Percentiles rank a stretch among this genome's conserved stretches.
phyloP scores from a whole-genome alignment of 2,329 filamentous ascomycete species.

The Aaosphaeria arxii region DNA sequence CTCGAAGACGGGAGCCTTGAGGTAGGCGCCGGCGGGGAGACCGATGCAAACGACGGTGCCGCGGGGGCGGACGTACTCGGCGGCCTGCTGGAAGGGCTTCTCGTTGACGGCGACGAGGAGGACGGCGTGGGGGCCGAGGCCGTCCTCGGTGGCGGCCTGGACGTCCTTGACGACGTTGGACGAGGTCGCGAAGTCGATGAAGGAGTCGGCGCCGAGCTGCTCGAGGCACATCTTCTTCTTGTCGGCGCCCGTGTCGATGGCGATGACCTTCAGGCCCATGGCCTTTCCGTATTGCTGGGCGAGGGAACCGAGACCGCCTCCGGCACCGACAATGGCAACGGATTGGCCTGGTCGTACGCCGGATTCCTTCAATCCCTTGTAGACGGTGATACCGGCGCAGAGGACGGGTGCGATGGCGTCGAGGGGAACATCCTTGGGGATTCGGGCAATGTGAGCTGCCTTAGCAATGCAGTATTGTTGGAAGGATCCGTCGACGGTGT shows the following conservation, averaged over 20 bases:
- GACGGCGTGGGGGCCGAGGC: constrained; percentile 82
- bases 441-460: constrained; percentile 77
- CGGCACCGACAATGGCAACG: constrained; percentile 82
- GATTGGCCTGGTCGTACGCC: constrained; percentile 70
- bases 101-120: constrained; percentile 82
- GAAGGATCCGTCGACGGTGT: constrained; percentile 90
- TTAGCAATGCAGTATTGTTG: constrained; percentile 90
- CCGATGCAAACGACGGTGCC: constrained; percentile 88
- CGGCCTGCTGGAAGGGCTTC: constrained; percentile 93
- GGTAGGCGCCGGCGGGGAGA: constrained; percentile 71
- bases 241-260: constrained; percentile 79
- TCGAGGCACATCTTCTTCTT: constrained; percentile 68
- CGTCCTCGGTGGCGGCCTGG: constrained; percentile 74
- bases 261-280: constrained; percentile 79
- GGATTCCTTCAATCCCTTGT: constrained; percentile 63
- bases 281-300: constrained; percentile 86
- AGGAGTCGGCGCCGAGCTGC: constrained; percentile 67
- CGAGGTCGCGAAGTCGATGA: constrained; percentile 75
- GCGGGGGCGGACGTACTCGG: constrained; percentile 78
- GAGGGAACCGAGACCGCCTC: constrained; percentile 75
- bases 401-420: constrained; percentile 77
- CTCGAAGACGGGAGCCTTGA: constrained; percentile 84
- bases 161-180: constrained; percentile 82
- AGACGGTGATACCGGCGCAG: constrained; percentile 45
- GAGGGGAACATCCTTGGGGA: constrained; percentile 73